Percentiles rank a stretch among this genome's conserved stretches.
Conservation (phyloP, 306 rosid species). For the Mimosa bimucronata region DNA sequence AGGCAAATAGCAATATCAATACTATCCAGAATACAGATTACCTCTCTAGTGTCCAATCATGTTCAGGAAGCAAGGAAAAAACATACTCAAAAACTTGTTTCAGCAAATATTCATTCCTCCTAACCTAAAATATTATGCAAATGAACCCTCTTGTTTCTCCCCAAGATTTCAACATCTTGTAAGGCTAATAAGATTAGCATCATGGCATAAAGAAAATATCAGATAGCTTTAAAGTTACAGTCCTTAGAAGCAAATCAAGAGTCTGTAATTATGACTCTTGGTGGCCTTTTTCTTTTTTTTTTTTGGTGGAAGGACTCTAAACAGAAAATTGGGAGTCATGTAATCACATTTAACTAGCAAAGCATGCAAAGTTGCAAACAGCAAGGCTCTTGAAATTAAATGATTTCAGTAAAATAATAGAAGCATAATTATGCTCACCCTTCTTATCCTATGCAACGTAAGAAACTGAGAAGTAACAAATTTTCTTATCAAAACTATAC, state of each 20-base stretch:
- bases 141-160: neutral
- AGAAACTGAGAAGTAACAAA: neutral
- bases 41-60: neutral
- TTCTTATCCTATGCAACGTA: neutral
- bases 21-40: neutral
- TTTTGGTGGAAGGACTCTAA: neutral
- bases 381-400: neutral
- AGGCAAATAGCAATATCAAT: conserved; percentile 1
- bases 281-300: too few species aligned
- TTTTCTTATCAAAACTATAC: neutral
- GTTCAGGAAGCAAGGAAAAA: neutral
- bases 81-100: neutral
- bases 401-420: neutral
- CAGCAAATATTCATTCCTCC: neutral
- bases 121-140: neutral
- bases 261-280: neutral
- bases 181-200: neutral
- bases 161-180: neutral
- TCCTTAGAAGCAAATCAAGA: neutral
- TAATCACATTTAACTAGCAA: neutral
- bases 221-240: neutral
- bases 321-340: neutral
- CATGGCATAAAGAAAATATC: neutral
- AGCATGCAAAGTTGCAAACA: neutral
- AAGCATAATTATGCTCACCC: neutral